phyloP scores from a whole-genome alignment of 148 eudicot species.

The Chenopodium formosanum region DNA sequence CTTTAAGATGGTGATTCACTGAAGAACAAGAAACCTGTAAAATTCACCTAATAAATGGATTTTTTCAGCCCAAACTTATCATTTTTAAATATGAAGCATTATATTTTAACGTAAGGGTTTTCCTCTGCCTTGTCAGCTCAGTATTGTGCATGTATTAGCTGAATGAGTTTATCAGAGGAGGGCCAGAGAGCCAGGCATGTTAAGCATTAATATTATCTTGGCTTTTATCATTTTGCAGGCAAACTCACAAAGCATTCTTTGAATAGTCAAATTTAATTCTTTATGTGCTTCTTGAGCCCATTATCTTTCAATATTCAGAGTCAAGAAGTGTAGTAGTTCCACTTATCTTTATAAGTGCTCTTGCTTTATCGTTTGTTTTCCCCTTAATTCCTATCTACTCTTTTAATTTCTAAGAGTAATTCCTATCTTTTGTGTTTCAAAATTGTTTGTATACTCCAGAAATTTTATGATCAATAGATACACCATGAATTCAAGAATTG shows the following conservation, averaged over 20 bases:
- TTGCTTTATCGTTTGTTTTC: background rate
- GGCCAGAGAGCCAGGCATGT: background rate
- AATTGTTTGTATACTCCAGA: background rate
- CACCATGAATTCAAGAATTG: background rate
- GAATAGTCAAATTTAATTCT: constrained; percentile 70
- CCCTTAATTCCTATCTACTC: background rate
- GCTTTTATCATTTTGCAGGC: constrained; percentile 43
- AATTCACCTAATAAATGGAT: too few relatives aligned
- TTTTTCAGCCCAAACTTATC: too few relatives aligned
- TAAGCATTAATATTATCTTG: background rate
- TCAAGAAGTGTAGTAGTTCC: constrained; percentile 40
- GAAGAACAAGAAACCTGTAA: background rate
- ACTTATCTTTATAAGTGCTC: background rate
- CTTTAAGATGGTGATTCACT: background rate
- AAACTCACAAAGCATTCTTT: constrained; percentile 66
- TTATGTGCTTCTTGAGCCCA: constrained; percentile 70
- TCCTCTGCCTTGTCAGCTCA: background rate
- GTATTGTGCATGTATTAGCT: background rate
- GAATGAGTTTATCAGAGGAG: background rate
- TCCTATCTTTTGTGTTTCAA: background rate
- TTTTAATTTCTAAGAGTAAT: too few relatives aligned
- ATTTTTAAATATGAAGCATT: background rate
- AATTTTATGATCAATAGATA: too few relatives aligned
- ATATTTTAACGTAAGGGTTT: background rate
- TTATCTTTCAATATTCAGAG: constrained; percentile 63